Evolutionary conservation across 2,329 filamentous ascomycete species (phyloP).

Genomic region (Phyllosticta capitalensis): DNA sequence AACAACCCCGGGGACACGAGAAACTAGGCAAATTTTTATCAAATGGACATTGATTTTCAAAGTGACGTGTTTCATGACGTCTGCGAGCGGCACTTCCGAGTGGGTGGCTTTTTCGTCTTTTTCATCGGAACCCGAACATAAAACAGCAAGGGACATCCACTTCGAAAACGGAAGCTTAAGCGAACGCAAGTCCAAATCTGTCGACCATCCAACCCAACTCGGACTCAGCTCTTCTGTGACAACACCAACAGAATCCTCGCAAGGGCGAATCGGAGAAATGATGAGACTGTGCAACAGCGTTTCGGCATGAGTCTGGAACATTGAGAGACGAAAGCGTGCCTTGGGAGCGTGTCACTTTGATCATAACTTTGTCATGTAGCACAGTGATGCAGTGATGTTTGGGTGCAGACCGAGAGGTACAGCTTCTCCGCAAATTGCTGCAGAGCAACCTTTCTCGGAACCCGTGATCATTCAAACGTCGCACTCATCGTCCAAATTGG

Average conservation of each 20-base stretch:
- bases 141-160: too few relatives aligned
- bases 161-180: neutral
- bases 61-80: too few relatives aligned
- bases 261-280: neutral
- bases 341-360: neutral
- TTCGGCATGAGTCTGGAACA: neutral
- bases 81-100: too few relatives aligned
- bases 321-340: neutral
- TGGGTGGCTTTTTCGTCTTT: too few relatives aligned
- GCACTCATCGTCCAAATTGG: neutral
- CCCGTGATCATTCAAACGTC: neutral
- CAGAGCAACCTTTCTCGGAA: neutral
- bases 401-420: neutral
- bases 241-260: neutral
- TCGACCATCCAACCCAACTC: neutral
- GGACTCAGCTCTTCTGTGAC: neutral
- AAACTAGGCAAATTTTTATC: too few relatives aligned
- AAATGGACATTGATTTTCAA: too few relatives aligned
- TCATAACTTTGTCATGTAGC: neutral
- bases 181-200: neutral
- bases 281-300: neutral
- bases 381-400: neutral
- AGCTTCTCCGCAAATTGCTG: neutral
- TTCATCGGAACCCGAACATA: too few relatives aligned
- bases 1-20: too few relatives aligned